Evolutionary conservation across 257 asterid species (phyloP), one percentile per base, ranked within the genome.

Genomic region (Solanum rostratum): DNA sequence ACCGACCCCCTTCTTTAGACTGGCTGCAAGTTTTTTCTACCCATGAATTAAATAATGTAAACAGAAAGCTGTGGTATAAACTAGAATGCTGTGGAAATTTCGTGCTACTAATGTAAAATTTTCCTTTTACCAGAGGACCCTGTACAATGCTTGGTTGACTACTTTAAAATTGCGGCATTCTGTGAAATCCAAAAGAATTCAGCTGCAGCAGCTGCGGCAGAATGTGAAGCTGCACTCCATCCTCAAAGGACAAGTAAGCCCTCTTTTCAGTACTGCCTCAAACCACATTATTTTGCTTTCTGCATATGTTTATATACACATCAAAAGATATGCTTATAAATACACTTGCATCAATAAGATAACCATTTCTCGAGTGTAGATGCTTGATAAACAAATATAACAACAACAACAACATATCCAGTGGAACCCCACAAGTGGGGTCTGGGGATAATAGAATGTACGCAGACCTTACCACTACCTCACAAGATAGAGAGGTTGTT

Each of bases 71-170:
- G 82, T 78, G 24, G 45, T 76, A 14, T 50, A 16, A 16, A 78
- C 14, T 27, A 27, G 41, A 74, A 50, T 27, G 10, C 62, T 76
- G 45, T 76, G 24, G 13, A 57, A 69, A 45, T 63, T 84, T 62
- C 19, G 29, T 7, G 24, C 46, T 33, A 60, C 24, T 29, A 30
- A 14, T 85, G 27, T 86, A 79, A 54, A 57, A 20, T 84, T 84
- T 83, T 62, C 68, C 63, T 79, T 90, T 85, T 69, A 81, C 82
- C 96, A 95, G 98, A 91, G 92, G 89, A 92, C 88, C 89, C 88
- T 93, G 39, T 95, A 92, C 53, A 91, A 90, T 88, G 96, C 97
- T 78, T 92, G 95, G 96, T 87, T 90, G 90, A 85, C 93, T 84
- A 89, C 89, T 74, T 88, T 93, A 49, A 93, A 91, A 84, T 86